These are phyloP conservation scores for Cystobasidium sp. DNA, from an alignment of 1,284 basidiomycete species.

Conservation along the genomic window DNA sequence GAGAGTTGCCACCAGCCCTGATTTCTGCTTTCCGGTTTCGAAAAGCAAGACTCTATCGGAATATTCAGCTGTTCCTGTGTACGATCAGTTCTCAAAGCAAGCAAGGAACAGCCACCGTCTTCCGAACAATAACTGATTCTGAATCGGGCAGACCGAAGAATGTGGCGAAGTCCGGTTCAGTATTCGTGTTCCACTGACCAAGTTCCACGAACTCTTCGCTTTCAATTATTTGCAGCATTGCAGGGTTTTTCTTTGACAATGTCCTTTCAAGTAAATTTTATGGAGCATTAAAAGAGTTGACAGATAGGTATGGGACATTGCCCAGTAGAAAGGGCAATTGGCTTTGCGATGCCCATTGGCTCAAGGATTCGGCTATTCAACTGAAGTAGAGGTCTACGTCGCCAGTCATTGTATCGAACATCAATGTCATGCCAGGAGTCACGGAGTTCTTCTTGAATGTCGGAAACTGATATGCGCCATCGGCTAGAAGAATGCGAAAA, in stretches of 20 bases:
- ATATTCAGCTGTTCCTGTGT: background rate
- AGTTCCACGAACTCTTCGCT: too few species aligned
- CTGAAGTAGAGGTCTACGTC: background rate
- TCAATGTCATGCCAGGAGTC: background rate
- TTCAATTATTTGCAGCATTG: too few species aligned
- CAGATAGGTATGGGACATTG: too few species aligned
- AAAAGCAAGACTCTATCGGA: background rate
- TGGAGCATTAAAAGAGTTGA: too few species aligned
- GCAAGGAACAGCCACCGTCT: background rate
- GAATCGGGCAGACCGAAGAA: too few species aligned
- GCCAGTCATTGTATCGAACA: background rate
- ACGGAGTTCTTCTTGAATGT: background rate
- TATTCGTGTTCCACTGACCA: too few species aligned
- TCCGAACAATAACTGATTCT: background rate
- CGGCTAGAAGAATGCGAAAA: background rate
- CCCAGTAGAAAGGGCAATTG: too few species aligned
- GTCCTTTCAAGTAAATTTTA: too few species aligned
- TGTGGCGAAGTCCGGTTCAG: too few species aligned
- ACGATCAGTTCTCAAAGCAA: background rate
- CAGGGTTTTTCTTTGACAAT: too few species aligned
- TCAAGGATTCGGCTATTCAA: background rate
- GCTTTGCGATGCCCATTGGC: background rate
- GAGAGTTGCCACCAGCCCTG: background rate
- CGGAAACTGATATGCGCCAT: background rate
- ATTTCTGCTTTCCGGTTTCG: background rate